Conservation (phyloP, 192 early-diverging fungal species). For the Podila horticola region DNA sequence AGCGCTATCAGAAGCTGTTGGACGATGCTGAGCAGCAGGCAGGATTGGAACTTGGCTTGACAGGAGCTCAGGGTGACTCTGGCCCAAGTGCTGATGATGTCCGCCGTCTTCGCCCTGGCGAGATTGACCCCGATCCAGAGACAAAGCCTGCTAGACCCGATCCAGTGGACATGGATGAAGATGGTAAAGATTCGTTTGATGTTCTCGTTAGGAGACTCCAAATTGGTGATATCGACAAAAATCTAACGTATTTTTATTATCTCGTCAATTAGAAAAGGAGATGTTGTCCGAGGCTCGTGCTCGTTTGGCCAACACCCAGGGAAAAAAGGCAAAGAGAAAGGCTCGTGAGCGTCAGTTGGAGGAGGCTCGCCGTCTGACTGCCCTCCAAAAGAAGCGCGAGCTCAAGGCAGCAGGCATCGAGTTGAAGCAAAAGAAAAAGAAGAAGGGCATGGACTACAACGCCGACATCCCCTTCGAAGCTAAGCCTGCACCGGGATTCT, state of each 20-base stretch:
- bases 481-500: constrained; percentile 88
- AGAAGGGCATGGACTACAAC: constrained; percentile 92
- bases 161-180: constrained; percentile 99
- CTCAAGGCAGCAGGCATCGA: constrained; percentile 99
- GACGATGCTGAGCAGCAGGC: constrained; percentile 96
- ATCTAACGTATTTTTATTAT: background rate
- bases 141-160: constrained; percentile 97
- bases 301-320: constrained; percentile 98
- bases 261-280: constrained; percentile 82
- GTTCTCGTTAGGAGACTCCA: background rate
- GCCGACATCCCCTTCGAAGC: constrained; percentile 96
- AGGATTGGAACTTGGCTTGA: constrained; percentile 69
- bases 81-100: constrained; percentile 89
- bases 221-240: background rate
- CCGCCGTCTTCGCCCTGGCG: constrained; percentile 88
- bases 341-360: constrained; percentile 97
- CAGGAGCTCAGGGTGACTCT: constrained; percentile 73
- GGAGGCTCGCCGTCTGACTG: constrained; percentile 89
- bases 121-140: constrained; percentile 98
- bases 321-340: constrained; percentile 99
- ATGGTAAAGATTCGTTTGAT: constrained; percentile 51
- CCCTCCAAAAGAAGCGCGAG: constrained; percentile 94
- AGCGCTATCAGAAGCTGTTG: constrained; percentile 93
- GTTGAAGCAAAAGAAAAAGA: constrained; percentile 73
- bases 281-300: constrained; percentile 99